These are phyloP conservation scores for Peziza echinospora DNA, from an alignment of 495 filamentous ascomycete genomes.

Conservation along the genomic window DNA sequence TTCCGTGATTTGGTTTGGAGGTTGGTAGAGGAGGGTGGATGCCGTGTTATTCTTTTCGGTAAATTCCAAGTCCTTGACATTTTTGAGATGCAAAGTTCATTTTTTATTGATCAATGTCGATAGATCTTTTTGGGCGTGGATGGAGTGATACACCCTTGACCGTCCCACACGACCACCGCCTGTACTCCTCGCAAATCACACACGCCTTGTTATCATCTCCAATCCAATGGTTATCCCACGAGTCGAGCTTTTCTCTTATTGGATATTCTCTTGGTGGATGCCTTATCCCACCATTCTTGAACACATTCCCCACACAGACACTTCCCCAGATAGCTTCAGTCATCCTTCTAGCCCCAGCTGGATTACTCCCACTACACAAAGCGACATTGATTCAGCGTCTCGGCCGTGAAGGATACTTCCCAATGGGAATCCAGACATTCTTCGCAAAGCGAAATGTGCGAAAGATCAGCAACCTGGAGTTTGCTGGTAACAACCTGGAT, in stretches of 20 bases:
- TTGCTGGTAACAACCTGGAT: constrained; percentile 5
- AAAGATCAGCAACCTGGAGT: background rate
- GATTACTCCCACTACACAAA: constrained; percentile 18
- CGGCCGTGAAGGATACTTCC: constrained; percentile 11
- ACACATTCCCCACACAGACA: constrained; percentile 35
- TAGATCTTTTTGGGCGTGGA: constrained; percentile 57
- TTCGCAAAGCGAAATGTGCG: constrained; percentile 6
- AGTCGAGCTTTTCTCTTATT: constrained; percentile 40
- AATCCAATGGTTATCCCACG: constrained; percentile 35
- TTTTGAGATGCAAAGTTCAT: too few relatives aligned
- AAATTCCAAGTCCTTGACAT: constrained; percentile 1
- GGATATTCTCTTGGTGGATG: constrained; percentile 78
- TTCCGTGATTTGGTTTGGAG: constrained; percentile 44
- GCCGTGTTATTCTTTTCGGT: constrained; percentile 65
- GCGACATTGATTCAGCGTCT: constrained; percentile 6
- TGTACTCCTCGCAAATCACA: constrained; percentile 57
- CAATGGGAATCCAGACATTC: constrained; percentile 5
- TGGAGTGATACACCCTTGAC: constrained; percentile 48
- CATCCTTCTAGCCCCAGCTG: constrained; percentile 53
- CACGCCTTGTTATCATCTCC: constrained; percentile 47
- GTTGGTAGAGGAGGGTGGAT: constrained; percentile 44
- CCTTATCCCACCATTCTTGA: constrained; percentile 51
- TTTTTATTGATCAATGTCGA: too few relatives aligned
- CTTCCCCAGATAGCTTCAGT: constrained; percentile 33
- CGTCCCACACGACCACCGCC: constrained; percentile 45